A percentile compares a stretch with the other conserved stretches of the same genome.
These are phyloP conservation scores for Podaxis sp. DNA, from an alignment of 768 basidiomycete species.

Conservation along the genomic window DNA sequence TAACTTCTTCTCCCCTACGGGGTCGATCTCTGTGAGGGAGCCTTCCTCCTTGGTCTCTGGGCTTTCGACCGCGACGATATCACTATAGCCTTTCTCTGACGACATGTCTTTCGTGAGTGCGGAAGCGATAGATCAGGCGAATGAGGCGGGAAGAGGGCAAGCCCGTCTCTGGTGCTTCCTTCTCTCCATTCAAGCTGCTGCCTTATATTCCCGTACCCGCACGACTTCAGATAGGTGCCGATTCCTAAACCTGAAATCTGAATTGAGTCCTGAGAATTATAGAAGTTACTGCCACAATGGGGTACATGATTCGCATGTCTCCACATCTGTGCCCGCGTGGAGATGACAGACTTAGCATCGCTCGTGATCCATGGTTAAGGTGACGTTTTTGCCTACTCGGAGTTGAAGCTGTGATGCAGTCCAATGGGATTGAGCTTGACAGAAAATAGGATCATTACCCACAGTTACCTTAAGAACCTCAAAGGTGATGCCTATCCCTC, in stretches of 20 bases:
- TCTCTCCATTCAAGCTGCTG: not conserved
- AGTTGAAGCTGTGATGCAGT: not conserved
- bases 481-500: not conserved
- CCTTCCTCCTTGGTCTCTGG: slow-evolving; percentile 3
- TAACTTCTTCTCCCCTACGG: slow-evolving; percentile 28
- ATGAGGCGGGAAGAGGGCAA: not conserved
- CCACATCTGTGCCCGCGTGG: not conserved
- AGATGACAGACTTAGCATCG: not conserved
- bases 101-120: not conserved
- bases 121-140: not conserved
- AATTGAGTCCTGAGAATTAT: not conserved
- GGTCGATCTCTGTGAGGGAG: slow-evolving; percentile 21
- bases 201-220: not conserved
- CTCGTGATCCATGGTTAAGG: not conserved
- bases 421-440: not conserved
- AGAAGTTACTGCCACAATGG: not conserved
- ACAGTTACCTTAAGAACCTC: not conserved
- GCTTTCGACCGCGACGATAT: not conserved
- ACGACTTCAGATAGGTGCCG: not conserved
- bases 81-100: not conserved
- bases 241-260: not conserved
- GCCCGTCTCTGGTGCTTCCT: not conserved
- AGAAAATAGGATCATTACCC: not conserved
- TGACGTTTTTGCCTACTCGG: not conserved
- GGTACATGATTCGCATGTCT: not conserved